Conservation (phyloP, 2,329 filamentous ascomycete species). For the Apiospora hydei region DNA sequence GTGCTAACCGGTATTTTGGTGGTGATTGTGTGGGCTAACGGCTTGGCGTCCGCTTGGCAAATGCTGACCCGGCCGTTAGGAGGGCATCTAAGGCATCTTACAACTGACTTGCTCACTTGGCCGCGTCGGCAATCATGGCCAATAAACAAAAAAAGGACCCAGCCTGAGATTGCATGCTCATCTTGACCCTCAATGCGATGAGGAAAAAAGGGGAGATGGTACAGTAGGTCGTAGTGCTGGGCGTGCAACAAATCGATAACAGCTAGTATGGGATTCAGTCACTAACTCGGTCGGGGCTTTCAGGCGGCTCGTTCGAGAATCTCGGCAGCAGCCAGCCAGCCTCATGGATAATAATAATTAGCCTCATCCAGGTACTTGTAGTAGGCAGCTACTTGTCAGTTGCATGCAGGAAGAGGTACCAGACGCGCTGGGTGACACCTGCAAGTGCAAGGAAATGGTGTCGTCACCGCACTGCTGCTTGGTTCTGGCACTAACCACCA, state of each 20-base stretch:
- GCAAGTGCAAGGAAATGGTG: not conserved
- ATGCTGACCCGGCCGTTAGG: not conserved
- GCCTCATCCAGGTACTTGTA: too few relatives aligned
- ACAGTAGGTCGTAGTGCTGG: not conserved
- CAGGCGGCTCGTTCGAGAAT: too few relatives aligned
- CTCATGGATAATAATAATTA: too few relatives aligned
- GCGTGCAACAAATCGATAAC: too few relatives aligned
- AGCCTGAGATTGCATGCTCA: not conserved
- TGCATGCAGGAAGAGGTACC: not conserved
- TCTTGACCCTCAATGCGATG: not conserved
- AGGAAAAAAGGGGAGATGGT: not conserved
- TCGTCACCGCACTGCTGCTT: not conserved
- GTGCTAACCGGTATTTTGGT: constrained; percentile 18
- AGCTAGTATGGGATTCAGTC: too few relatives aligned
- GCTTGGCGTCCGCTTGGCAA: not conserved
- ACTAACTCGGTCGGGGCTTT: too few relatives aligned
- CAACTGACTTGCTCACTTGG: not conserved
- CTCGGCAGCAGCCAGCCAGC: too few relatives aligned
- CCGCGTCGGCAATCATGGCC: not conserved
- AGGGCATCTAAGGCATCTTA: not conserved
- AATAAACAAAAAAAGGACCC: not conserved
- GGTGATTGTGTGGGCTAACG: constrained; percentile 1
- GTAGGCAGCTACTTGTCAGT: not conserved
- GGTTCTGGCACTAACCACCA: not conserved
- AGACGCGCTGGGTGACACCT: not conserved